Percentiles rank a stretch among this genome's conserved stretches.
Conservation (phyloP, 495 filamentous ascomycete species). For the Apiosordaria backusii region DNA sequence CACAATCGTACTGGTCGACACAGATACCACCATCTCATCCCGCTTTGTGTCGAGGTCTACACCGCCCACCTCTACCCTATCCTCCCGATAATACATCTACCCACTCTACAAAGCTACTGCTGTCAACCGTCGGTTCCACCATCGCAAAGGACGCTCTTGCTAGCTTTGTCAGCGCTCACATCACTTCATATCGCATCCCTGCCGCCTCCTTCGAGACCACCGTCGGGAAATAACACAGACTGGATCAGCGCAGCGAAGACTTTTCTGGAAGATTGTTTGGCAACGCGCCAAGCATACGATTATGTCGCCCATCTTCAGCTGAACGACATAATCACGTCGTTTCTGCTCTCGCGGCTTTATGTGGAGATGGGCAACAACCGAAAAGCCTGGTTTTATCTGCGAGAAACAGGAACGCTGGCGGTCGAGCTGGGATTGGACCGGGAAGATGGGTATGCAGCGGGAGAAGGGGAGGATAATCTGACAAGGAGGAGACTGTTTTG, state of each 20-base stretch:
- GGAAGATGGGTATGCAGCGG: constrained; percentile 28
- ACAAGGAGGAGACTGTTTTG: constrained; percentile 54
- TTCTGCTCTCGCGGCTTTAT: constrained; percentile 34
- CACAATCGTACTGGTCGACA: not conserved
- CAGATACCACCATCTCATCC: constrained; percentile 32
- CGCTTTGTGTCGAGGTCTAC: constrained; percentile 36
- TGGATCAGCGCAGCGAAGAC: constrained; percentile 26
- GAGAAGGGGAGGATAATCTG: not conserved
- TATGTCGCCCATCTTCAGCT: constrained; percentile 33
- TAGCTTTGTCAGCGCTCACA: constrained; percentile 36
- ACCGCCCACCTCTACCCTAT: constrained; percentile 39
- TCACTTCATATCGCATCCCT: constrained; percentile 1
- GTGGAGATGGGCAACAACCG: constrained; percentile 34
- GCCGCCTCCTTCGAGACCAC: not conserved
- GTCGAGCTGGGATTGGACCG: constrained; percentile 57
- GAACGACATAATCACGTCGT: constrained; percentile 33
- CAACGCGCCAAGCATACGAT: constrained; percentile 33
- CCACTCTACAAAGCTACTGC: constrained; percentile 27
- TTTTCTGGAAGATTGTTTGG: constrained; percentile 36
- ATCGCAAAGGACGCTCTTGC: constrained; percentile 33
- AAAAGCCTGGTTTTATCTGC: constrained; percentile 59
- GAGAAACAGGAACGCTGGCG: constrained; percentile 57
- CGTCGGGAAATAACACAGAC: not conserved
- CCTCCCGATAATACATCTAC: constrained; percentile 37
- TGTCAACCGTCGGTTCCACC: constrained; percentile 19